Base-by-base conservation (phyloP, 31 red algal species). In the Odonthalia washingtoniensis region DNA sequence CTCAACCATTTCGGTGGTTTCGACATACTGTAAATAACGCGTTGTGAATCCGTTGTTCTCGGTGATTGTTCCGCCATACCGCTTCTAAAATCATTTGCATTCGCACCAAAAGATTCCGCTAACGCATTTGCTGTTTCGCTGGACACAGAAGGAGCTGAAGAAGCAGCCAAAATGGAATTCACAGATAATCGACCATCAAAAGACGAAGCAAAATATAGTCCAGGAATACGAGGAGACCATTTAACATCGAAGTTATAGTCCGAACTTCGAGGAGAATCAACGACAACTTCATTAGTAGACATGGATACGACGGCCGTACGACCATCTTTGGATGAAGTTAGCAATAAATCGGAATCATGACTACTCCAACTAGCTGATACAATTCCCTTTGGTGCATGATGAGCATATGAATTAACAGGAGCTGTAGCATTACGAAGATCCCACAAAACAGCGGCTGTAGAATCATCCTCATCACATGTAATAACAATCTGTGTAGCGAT, bases 401-500 rank as follows among this genome's bases (percentile, higher is more conserved):
- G 91, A 33, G 83, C 40, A 62, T 86, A 89, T 17, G 93, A 72
- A 65, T 89, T 88, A 42, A 95, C 53, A 46, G 97, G 94, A 18
- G 85, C 65, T 16, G 85, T 82, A 45, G 94, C 85, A 74, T 95
- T 94, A 57, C 97, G 84, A 21, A 98, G 70, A 90, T 98, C 97
- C 94, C 94, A 98, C 4, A 98, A 17, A 36, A 91, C 65, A 35
- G 92, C 89, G 4, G 81, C 85, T 4, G 89, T 90, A 21, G 46
- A 70, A 37, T 84, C 84, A 52, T 91, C 94, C 57, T 98, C 93
- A 65, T 96, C 94, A 40, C 88, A 90, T 31, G 84, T 86, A 12
- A 94, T 81, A 18, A 95, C 41, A 44, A 98, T 88, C 81, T 98
- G 97, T 1, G 94, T 96, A 1, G 97, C 89, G 86, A 96, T 87